phyloP scores from a whole-genome alignment of 768 basidiomycete species.

The Suillus brevipes region DNA sequence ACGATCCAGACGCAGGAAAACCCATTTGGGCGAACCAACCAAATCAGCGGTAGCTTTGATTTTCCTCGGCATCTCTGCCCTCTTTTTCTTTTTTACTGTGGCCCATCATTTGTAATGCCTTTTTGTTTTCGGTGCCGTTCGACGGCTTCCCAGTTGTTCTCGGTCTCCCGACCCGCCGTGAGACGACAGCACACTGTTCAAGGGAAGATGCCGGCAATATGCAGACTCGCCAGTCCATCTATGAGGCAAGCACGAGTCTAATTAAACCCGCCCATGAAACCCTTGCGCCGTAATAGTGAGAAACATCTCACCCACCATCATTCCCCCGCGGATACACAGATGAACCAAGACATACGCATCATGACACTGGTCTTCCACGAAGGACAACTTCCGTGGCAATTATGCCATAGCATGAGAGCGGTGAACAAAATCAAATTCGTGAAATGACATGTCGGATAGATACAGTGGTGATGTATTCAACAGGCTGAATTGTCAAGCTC shows the following conservation, averaged over 20 bases:
- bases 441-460: conserved; percentile 2
- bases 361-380: background rate
- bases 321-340: background rate
- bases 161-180: background rate
- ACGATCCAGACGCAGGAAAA: conserved; percentile 30
- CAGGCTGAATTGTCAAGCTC: conserved; percentile 1
- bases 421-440: background rate
- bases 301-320: conserved; percentile 1
- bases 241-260: background rate
- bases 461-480: conserved; percentile 5
- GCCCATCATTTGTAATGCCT: background rate
- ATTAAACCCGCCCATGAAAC: background rate
- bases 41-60: conserved; percentile 15
- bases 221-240: background rate
- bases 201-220: background rate
- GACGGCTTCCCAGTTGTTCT: background rate
- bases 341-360: background rate
- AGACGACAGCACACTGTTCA: background rate
- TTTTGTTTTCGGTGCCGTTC: background rate
- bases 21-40: conserved; percentile 35
- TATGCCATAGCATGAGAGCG: background rate
- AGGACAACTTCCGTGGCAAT: background rate
- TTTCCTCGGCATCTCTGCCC: background rate
- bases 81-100: background rate
- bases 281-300: background rate